phyloP scores from a whole-genome alignment of 306 rosid genomes.

The Lotus japonicus region DNA sequence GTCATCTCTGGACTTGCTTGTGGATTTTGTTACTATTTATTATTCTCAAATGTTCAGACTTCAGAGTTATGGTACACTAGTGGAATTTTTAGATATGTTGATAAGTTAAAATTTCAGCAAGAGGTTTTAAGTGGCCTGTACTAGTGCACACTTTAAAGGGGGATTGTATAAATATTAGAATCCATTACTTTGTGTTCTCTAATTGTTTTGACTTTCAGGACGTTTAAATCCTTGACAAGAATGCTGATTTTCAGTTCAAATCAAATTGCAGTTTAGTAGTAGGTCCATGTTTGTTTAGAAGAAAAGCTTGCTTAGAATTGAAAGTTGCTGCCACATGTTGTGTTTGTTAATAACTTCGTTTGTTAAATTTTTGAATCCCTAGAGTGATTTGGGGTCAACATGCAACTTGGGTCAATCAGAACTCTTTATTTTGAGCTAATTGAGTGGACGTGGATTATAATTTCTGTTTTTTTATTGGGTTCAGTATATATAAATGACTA shows the following conservation, averaged over 20 bases:
- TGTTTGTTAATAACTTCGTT: not conserved
- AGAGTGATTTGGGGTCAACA: not conserved
- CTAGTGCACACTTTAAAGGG: not conserved
- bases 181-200: not conserved
- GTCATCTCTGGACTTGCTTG: not conserved
- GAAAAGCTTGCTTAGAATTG: not conserved
- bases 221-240: not conserved
- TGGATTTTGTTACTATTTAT: not conserved
- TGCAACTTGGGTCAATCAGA: not conserved
- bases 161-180: not conserved
- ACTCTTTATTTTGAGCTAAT: not conserved
- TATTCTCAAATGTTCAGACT: not conserved
- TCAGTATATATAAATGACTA: not conserved
- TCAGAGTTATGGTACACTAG: not conserved
- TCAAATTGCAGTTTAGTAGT: not conserved
- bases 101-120: not conserved
- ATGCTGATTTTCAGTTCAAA: not conserved
- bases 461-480: not conserved
- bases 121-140: not conserved
- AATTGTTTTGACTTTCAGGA: not conserved
- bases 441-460: not conserved
- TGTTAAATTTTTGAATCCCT: not conserved
- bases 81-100: not conserved
- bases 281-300: not conserved
- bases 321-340: not conserved